Conservation (phyloP, 78 protist species). For the Ministeria vibrans region DNA sequence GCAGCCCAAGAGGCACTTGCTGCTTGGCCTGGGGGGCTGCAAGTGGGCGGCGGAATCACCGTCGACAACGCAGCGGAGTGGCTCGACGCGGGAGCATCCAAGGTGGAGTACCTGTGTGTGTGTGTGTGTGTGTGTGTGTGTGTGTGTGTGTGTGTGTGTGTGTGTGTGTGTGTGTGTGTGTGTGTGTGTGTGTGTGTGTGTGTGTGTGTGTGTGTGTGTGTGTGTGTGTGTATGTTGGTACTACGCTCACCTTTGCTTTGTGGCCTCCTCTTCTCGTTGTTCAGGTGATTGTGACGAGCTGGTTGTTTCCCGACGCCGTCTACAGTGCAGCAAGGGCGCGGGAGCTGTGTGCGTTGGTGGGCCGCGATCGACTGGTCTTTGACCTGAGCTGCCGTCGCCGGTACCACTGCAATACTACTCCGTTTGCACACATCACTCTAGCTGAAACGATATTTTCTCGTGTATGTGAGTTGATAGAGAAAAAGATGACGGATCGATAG, state of each 20-base stretch:
- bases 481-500: neutral
- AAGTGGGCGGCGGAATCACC: slow-evolving; percentile 49
- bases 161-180: neutral
- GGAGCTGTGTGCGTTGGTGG: neutral
- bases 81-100: slow-evolving; percentile 32
- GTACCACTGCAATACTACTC: neutral
- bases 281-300: slow-evolving; percentile 38
- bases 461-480: neutral
- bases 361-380: slow-evolving; percentile 22
- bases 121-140: neutral
- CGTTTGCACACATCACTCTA: neutral
- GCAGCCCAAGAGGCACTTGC: slow-evolving; percentile 23
- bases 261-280: neutral
- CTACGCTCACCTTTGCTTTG: neutral
- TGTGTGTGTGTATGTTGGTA: neutral
- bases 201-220: neutral
- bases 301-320: slow-evolving; percentile 17
- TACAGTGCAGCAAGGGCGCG: neutral
- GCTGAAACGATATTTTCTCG: neutral
- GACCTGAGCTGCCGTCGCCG: slow-evolving; percentile 27
- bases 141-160: neutral
- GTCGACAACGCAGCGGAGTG: slow-evolving; percentile 25
- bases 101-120: neutral
- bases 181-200: neutral
- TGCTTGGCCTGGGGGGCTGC: slow-evolving; percentile 41